These are phyloP conservation scores for Cantharellus anzutake DNA, from an alignment of 768 basidiomycete species.

Conservation along the genomic window DNA sequence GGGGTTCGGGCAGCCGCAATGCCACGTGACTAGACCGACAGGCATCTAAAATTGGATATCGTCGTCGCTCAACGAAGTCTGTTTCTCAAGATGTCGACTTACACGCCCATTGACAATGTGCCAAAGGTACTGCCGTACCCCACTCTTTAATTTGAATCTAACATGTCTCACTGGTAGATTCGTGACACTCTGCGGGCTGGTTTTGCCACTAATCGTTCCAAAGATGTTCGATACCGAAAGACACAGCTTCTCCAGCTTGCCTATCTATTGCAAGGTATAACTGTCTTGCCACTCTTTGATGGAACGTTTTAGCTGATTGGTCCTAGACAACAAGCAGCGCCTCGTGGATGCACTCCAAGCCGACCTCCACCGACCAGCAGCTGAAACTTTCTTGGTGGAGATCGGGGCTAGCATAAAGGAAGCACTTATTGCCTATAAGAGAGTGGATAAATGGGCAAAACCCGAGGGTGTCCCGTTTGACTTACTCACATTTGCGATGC, in stretches of 20 bases:
- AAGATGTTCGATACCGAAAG: conserved; percentile 47
- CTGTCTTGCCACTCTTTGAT: background rate
- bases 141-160: no score
- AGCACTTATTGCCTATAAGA: conserved; percentile 32
- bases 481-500: conserved; percentile 36
- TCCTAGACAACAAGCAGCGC: conserved; percentile 38
- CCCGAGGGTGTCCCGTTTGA: conserved; percentile 37
- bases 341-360: conserved; percentile 36
- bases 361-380: conserved; percentile 44
- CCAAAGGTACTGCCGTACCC: no score
- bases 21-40: no score
- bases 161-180: conserved; percentile 23
- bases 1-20: no score
- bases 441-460: conserved; percentile 59
- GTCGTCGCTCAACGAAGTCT: no score
- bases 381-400: conserved; percentile 49
- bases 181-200: conserved; percentile 33
- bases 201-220: conserved; percentile 47
- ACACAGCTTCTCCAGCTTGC: conserved; percentile 57
- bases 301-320: background rate
- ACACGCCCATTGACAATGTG: background rate
- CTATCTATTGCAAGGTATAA: conserved; percentile 6
- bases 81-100: background rate
- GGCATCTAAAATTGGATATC: no score
- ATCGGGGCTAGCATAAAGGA: conserved; percentile 33